Base-by-base conservation (phyloP, 2,329 filamentous ascomycete species). In the Pestalotiopsis sp. region DNA sequence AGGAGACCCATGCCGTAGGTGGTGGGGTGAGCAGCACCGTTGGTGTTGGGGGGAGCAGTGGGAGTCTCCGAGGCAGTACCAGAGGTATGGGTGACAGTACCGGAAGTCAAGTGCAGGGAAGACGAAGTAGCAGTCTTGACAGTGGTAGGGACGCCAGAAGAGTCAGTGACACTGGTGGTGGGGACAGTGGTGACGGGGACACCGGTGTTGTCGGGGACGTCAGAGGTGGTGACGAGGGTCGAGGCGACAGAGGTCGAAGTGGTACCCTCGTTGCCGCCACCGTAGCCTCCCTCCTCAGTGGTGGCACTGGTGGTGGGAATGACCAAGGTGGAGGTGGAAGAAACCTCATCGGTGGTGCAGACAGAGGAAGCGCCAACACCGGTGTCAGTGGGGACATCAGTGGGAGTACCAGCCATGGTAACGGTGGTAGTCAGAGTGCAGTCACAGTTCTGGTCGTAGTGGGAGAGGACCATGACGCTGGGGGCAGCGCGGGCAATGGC, bases 371-470 rank as follows among this genome's bases (percentile, higher is more conserved):
- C 22, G 17, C 22, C 26, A 20, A 35, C 58, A 61, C 58, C 30
- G 3, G 14, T 30, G 11, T 20, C 30, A 20, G 58, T 61, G 24
- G 58, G 40, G 44, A 13, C n/a, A 26, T n/a, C 20, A 65, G 44
- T 57, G 26, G 9, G 4, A 20, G 11, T 26, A 14, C 44, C 39
- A 39, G n/a, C 56, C 40, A 65, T 44, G 26, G 48, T 57, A 20
- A 65, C 44, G 14, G 63, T 56, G 14, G 40, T 35, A 3, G 63
- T 65, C 6, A 22, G 56, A 26, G 63, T 65, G 63, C 63, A 65
- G 48, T 55, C 63, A 24, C 63, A 65, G 17, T 56, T 22, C 13
- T 22, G 10, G 24, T 65, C 48, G 63, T 65, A 65, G 44, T 35
- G 14, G 7, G 48, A 26, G 9, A 56, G 13, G 48, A 65, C 63